Evolutionary conservation across 2,329 filamentous ascomycete genomes (phyloP).

Genomic region (Hirsutella thompsonii): DNA sequence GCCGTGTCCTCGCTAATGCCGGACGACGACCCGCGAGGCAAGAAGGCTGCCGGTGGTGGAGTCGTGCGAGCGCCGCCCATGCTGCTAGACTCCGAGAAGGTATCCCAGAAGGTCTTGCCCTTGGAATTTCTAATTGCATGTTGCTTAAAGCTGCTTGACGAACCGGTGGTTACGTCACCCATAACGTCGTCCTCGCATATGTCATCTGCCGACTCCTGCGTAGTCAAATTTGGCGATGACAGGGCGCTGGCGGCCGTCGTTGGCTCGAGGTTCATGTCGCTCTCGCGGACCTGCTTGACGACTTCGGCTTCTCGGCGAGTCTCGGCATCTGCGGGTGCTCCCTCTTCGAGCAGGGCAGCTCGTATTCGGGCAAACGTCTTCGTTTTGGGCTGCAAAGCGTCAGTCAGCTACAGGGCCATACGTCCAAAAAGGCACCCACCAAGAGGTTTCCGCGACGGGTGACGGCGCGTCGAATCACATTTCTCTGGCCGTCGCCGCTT

Average conservation of each 20-base stretch:
- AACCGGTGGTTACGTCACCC: constrained; percentile 33
- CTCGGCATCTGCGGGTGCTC: constrained; percentile 77
- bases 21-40: constrained; percentile 45
- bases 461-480: constrained; percentile 71
- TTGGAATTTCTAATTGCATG: constrained; percentile 61
- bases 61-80: constrained; percentile 36
- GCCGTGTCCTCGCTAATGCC: constrained; percentile 56
- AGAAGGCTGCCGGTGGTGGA: constrained; percentile 52
- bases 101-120: constrained; percentile 61
- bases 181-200: constrained; percentile 59
- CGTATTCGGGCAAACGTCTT: constrained; percentile 91
- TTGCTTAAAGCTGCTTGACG: constrained; percentile 60
- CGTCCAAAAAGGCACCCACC: constrained; percentile 28
- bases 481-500: constrained; percentile 47
- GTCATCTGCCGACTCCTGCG: constrained; percentile 53
- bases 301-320: constrained; percentile 87
- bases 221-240: constrained; percentile 57
- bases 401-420: not conserved
- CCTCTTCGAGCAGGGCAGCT: constrained; percentile 80
- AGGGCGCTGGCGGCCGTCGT: constrained; percentile 43
- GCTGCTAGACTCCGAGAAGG: constrained; percentile 56
- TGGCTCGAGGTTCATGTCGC: constrained; percentile 54
- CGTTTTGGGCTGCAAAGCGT: constrained; percentile 63
- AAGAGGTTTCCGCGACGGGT: constrained; percentile 81
- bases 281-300: constrained; percentile 87